Evolutionary conservation across 2,329 filamentous ascomycete species (phyloP).

Genomic region (Aspergillus uvarum): DNA sequence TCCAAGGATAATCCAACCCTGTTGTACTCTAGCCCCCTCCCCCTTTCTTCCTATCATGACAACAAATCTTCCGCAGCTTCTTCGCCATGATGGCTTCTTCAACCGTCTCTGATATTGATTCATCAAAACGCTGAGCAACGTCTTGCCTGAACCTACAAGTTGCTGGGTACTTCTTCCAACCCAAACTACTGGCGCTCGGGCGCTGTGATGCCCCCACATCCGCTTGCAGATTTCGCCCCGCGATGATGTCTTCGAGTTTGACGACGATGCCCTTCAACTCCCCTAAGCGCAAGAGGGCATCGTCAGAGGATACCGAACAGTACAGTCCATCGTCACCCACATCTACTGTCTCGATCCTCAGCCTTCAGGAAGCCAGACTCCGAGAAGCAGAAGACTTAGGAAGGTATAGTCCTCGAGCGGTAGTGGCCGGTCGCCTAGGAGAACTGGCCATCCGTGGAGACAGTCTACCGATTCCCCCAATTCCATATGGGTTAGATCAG

Average conservation of each 20-base stretch:
- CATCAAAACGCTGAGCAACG: constrained; percentile 10
- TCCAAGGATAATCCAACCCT: constrained; percentile 12
- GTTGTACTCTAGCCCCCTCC: constrained; percentile 2
- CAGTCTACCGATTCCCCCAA: constrained; percentile 18
- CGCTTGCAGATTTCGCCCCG: constrained; percentile 25
- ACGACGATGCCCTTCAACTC: constrained; percentile 28
- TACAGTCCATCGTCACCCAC: constrained; percentile 36
- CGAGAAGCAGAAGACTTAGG: constrained; percentile 34
- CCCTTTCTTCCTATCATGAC: constrained; percentile 8
- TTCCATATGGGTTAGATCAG: constrained; percentile 15
- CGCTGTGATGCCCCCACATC: constrained; percentile 25
- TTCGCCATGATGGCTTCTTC: constrained; percentile 16
- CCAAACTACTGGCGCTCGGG: constrained; percentile 9
- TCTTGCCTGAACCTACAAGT: not conserved
- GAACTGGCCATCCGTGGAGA: constrained; percentile 42
- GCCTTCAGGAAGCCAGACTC: constrained; percentile 32
- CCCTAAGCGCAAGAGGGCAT: constrained; percentile 37
- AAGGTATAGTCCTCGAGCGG: constrained; percentile 39
- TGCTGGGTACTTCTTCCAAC: not conserved
- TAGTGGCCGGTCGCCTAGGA: constrained; percentile 41
- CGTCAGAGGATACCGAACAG: constrained; percentile 33
- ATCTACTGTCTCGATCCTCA: constrained; percentile 32
- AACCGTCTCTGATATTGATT: not conserved
- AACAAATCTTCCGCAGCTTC: constrained; percentile 10
- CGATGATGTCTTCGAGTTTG: constrained; percentile 32